Conservation (phyloP, 2,329 filamentous ascomycete species). For the Sarocladium kiliense region DNA sequence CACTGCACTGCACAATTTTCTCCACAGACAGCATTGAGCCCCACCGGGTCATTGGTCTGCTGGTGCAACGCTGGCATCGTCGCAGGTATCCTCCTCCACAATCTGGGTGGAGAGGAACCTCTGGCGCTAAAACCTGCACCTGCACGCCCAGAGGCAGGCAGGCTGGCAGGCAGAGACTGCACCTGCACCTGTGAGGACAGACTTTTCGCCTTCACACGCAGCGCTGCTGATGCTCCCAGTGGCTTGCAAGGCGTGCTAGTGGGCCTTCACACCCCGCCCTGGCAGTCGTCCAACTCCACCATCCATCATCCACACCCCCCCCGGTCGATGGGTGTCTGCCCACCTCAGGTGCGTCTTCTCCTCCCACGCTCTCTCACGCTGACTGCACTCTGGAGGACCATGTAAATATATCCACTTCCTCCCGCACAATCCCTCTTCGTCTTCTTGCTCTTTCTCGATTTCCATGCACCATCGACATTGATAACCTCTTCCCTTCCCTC, state of each 20-base stretch:
- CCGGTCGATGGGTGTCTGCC: slow-evolving; percentile 6
- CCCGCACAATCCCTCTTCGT: slow-evolving; percentile 5
- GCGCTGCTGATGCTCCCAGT: background rate
- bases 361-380: slow-evolving; percentile 1
- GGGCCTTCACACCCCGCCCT: slow-evolving; percentile 4
- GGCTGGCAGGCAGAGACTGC: background rate
- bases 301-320: slow-evolving; percentile 5
- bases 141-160: background rate
- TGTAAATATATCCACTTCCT: slow-evolving; percentile 10
- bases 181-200: slow-evolving; percentile 1
- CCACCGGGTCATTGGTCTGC: background rate
- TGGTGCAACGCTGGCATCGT: slow-evolving; percentile 9
- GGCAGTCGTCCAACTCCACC: background rate
- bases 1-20: slow-evolving; percentile 3
- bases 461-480: background rate
- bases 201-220: background rate
- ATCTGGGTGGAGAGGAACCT: slow-evolving; percentile 1
- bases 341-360: slow-evolving; percentile 5
- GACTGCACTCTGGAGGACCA: background rate
- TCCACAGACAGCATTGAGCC: slow-evolving; percentile 4
- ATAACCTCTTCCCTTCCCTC: background rate
- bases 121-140: slow-evolving; percentile 3
- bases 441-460: slow-evolving; percentile 6
- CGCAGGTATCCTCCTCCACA: slow-evolving; percentile 9
- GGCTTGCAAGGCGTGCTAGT: background rate